Conservation (phyloP, 768 basidiomycete species). For the Phallus indusiatus region DNA sequence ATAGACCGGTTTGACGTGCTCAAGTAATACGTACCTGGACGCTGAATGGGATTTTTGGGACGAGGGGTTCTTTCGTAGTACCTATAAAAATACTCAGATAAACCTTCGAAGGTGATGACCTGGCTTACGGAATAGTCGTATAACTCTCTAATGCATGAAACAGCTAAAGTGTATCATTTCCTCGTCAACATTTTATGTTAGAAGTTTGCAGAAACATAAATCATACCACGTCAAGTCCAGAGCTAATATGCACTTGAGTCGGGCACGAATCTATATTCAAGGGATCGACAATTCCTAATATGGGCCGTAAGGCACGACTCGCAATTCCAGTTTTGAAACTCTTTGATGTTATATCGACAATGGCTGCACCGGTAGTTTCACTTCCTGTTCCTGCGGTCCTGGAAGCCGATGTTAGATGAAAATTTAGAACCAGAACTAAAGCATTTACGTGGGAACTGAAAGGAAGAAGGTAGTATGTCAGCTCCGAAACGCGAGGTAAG, state of each 20-base stretch:
- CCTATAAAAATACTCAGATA: conserved; percentile 29
- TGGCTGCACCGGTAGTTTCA: conserved; percentile 92
- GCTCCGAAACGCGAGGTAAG: too few relatives aligned
- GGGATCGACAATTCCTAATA: conserved; percentile 79
- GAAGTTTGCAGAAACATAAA: neutral
- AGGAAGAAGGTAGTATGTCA: neutral
- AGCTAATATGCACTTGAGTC: conserved; percentile 83
- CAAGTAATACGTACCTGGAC: conserved; percentile 34
- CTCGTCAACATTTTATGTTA: too few relatives aligned
- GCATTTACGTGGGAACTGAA: neutral
- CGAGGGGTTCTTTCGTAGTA: conserved; percentile 88
- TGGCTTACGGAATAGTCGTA: conserved; percentile 79
- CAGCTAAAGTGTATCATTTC: conserved; percentile 26
- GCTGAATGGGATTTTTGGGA: conserved; percentile 79
- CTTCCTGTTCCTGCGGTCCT: conserved; percentile 78
- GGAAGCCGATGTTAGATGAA: conserved; percentile 35
- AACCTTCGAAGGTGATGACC: neutral
- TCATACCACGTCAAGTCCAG: conserved; percentile 76
- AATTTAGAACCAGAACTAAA: neutral
- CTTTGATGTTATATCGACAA: conserved; percentile 84
- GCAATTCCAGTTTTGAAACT: conserved; percentile 97
- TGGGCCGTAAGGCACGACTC: conserved; percentile 81
- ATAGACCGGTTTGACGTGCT: too few relatives aligned
- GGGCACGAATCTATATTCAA: conserved; percentile 89
- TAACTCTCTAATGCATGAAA: conserved; percentile 96